A percentile compares a stretch with the other conserved stretches of the same genome.
These are phyloP conservation scores for Penicillium turbatum DNA, from an alignment of 495 filamentous ascomycete genomes.

Conservation along the genomic window DNA sequence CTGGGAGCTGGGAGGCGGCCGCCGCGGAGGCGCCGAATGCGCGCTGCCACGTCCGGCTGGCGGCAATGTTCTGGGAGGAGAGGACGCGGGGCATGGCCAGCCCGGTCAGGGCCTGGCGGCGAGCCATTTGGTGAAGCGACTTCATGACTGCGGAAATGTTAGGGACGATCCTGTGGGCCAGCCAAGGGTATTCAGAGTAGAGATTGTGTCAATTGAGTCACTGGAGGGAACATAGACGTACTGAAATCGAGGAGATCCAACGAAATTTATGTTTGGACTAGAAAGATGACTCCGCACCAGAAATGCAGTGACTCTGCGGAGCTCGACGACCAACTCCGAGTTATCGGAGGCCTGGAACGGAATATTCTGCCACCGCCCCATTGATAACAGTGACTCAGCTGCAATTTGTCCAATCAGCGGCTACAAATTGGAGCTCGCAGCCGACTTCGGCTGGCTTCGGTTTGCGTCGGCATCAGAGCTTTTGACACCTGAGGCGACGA, in stretches of 20 bases:
- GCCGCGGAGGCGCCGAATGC: slow-evolving; percentile 58
- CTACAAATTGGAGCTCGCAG: slow-evolving; percentile 3
- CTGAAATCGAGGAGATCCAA: slow-evolving; percentile 6
- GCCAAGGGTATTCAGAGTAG: not conserved
- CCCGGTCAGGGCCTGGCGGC: slow-evolving; percentile 31
- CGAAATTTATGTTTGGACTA: slow-evolving; percentile 20
- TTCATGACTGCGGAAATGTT: slow-evolving; percentile 30
- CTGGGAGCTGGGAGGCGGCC: slow-evolving; percentile 50
- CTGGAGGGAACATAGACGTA: slow-evolving; percentile 6
- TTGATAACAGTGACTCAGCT: slow-evolving; percentile 7
- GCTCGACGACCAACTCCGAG: slow-evolving; percentile 31
- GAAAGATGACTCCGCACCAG: slow-evolving; percentile 23
- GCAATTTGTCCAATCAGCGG: slow-evolving; percentile 12
- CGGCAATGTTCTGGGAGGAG: slow-evolving; percentile 23
- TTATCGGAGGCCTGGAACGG: slow-evolving; percentile 3
- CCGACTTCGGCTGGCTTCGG: slow-evolving; percentile 23
- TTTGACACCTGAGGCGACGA: not conserved
- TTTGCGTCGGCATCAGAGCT: not conserved
- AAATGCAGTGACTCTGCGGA: slow-evolving; percentile 27
- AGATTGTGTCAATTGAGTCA: slow-evolving; percentile 7
- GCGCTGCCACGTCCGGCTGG: slow-evolving; percentile 37
- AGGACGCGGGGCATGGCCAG: slow-evolving; percentile 26
- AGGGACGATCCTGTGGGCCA: slow-evolving; percentile 1
- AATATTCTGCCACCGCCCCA: slow-evolving; percentile 19
- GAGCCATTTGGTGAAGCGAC: slow-evolving; percentile 39